Evolutionary conservation across 768 basidiomycete species (phyloP), one percentile per base, ranked within the genome.

Genomic region (Boletus insuetus): DNA sequence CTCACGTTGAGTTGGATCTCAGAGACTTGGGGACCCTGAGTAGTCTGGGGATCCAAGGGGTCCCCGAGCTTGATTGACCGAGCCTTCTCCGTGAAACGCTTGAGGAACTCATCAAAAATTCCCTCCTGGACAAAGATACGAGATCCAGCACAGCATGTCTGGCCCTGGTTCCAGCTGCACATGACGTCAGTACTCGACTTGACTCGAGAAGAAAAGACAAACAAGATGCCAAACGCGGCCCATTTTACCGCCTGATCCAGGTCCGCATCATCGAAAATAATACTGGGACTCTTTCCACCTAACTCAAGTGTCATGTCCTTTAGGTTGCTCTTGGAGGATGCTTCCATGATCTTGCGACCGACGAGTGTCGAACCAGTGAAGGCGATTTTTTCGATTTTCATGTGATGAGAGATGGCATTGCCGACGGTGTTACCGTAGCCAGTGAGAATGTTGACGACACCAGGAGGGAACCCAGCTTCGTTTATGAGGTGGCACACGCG

Each of bases 331-430:
- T 84, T 83, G 2, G 90, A 83, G 4, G 93, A 81, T 4, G 89
- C 87, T 62, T 90, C 83, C 78, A 93, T 77, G 65, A 96, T 79
- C 61, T 84, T 85, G 12, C 91, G 81, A 10, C 94, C 94, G 22
- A 86, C 83, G 39, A 85, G 74, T 2, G 90, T 91, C 55, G 86
- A 88, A 3, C 92, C 93, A 0, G 94, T 96, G 75, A 96, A 95
- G 0, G 91, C 87, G 31, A 94, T 73, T 70, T 90, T 91, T 46
- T 82, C 77, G 58, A 91, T 85, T 12, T 71, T 70, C 61, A 76
- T 77, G 72, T 91, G 88, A 44, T 78, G 75, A 5, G 80, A 68
- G 58, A 95, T 85, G n/a, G 89, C 87, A 38, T 84, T 70, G 0
- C 91, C 90, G 22, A 82, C 87, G 8, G 81, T 83, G 34, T 75